Evolutionary conservation across 768 basidiomycete genomes (phyloP).

Genomic region (Boletus rubescentipes): DNA sequence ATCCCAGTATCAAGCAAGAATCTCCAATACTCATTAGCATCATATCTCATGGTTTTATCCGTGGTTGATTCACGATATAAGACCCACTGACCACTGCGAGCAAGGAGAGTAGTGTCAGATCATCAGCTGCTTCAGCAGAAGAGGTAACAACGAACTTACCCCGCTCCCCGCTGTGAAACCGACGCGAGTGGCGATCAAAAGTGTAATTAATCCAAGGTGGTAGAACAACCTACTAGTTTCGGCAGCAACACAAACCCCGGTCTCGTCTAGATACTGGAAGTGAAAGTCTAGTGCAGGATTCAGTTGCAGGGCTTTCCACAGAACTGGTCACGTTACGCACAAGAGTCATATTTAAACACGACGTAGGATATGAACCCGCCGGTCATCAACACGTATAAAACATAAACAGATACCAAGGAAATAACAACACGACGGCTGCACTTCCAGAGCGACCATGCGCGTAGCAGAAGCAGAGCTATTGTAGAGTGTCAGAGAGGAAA

Average conservation of each 20-base stretch:
- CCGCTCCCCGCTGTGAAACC: neutral
- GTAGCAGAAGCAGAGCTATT: conserved; percentile 18
- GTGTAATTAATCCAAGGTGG: neutral
- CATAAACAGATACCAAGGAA: conserved; percentile 11
- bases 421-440: conserved; percentile 1
- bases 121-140: neutral
- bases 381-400: conserved; percentile 1
- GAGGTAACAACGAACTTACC: neutral
- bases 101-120: neutral
- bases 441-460: conserved; percentile 21
- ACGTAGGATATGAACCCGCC: neutral
- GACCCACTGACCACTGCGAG: neutral
- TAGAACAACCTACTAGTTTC: neutral
- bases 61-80: neutral
- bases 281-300: neutral
- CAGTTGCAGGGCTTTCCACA: neutral
- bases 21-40: neutral
- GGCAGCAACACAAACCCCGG: neutral
- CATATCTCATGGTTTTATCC: too few relatives aligned
- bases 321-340: neutral
- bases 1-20: neutral
- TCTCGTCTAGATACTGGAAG: neutral
- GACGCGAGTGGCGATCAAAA: neutral
- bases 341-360: neutral
- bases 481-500: neutral